A percentile compares a stretch with the other conserved stretches of the same genome.
Evolutionary conservation across 331 rosid genomes (phyloP).

Genomic region (Acacia pycnantha): DNA sequence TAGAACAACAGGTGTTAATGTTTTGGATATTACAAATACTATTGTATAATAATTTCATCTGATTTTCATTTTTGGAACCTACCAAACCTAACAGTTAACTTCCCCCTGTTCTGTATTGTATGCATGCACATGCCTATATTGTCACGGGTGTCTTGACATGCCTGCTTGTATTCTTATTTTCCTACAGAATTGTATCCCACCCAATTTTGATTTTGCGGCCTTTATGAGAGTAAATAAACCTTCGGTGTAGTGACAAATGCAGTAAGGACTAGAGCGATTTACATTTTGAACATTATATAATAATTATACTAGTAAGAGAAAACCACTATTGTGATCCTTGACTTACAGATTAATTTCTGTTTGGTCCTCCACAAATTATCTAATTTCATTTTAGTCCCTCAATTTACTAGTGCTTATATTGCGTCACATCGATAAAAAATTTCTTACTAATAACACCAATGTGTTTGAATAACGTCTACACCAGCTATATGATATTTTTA

Average conservation of each 20-base stretch:
- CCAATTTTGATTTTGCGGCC: background rate
- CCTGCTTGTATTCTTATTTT: background rate
- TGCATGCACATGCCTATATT: background rate
- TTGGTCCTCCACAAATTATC: background rate
- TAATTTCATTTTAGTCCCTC: background rate
- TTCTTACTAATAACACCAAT: background rate
- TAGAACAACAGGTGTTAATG: conserved; percentile 86
- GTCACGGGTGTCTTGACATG: background rate
- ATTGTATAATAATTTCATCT: background rate
- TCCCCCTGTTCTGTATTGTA: conserved; percentile 1
- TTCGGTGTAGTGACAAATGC: background rate
- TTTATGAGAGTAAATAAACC: background rate
- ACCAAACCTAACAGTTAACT: background rate
- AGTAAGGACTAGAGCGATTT: background rate
- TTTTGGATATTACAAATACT: conserved; percentile 21
- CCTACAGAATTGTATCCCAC: background rate
- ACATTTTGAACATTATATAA: background rate
- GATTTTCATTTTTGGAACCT: conserved; percentile 11
- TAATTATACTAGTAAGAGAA: background rate
- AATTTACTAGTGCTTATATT: background rate
- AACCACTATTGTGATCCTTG: background rate
- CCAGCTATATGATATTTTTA: conserved; percentile 10
- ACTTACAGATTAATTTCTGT: background rate
- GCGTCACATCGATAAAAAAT: background rate
- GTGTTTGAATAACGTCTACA: background rate